phyloP scores from a whole-genome alignment of 2,329 filamentous ascomycete species.

The Trichophyton verrucosum region DNA sequence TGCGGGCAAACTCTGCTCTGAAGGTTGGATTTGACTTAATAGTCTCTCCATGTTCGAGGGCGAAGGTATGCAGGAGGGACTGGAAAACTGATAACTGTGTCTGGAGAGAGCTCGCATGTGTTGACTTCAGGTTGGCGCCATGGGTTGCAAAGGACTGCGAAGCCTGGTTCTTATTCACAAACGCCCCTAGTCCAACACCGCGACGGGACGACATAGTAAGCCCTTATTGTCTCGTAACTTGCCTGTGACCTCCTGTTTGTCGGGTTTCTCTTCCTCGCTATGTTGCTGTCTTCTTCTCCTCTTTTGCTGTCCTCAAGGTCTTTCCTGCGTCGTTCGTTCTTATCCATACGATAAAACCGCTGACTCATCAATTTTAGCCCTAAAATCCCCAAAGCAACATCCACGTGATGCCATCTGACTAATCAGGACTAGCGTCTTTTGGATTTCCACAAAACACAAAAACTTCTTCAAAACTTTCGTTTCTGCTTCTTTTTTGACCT shows the following conservation, averaged over 20 bases:
- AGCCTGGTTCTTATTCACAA: constrained; percentile 71
- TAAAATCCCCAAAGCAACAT: not conserved
- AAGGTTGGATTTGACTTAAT: constrained; percentile 93
- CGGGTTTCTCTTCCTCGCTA: not conserved
- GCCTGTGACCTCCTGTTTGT: not conserved
- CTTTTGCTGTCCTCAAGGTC: too few relatives aligned
- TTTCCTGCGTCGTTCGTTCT: not conserved
- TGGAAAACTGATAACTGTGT: constrained; percentile 95
- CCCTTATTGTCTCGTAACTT: not conserved
- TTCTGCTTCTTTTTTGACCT: constrained; percentile 13
- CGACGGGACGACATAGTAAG: constrained; percentile 34
- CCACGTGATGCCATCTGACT: not conserved
- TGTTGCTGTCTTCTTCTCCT: not conserved
- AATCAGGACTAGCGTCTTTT: not conserved
- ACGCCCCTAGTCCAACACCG: constrained; percentile 80
- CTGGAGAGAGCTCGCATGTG: constrained; percentile 72
- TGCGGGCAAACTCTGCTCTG: constrained; percentile 91
- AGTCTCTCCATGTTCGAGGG: constrained; percentile 84
- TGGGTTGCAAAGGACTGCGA: constrained; percentile 83
- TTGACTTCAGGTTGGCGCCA: constrained; percentile 71
- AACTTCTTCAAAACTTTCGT: constrained; percentile 15
- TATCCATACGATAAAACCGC: not conserved
- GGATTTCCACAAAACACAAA: constrained; percentile 4
- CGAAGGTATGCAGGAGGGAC: constrained; percentile 87
- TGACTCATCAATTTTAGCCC: not conserved